A percentile compares a stretch with the other conserved stretches of the same genome.
Conservation (phyloP, 345 rosid genomes). For the Eucalyptus sp. region DNA sequence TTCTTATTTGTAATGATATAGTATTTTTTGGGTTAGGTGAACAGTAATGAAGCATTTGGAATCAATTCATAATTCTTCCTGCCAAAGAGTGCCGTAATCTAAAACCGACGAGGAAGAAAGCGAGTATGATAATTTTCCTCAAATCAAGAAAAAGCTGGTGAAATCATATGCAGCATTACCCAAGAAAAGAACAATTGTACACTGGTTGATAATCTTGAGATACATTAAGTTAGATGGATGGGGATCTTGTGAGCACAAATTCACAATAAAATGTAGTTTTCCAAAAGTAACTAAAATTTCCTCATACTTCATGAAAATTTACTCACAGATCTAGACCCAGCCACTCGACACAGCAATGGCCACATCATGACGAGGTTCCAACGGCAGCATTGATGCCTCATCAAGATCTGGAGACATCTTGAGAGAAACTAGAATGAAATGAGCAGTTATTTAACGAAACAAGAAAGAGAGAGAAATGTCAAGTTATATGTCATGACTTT, state of each 20-base stretch:
- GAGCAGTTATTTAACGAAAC: neutral
- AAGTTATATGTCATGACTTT: neutral
- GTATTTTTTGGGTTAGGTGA: neutral
- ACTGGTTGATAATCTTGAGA: neutral
- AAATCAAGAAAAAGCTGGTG: neutral
- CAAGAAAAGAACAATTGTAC: neutral
- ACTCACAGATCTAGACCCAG: neutral
- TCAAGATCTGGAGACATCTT: neutral
- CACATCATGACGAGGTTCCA: neutral
- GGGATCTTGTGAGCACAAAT: neutral
- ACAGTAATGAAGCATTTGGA: neutral
- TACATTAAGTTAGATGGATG: neutral
- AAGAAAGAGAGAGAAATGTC: neutral
- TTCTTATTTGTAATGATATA: neutral
- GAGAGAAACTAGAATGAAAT: neutral
- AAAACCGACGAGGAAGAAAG: neutral
- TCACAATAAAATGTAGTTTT: neutral
- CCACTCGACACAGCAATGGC: neutral
- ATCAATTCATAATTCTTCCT: neutral
- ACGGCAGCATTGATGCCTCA: neutral
- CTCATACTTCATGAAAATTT: neutral
- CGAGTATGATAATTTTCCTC: neutral
- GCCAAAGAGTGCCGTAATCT: neutral
- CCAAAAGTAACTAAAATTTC: neutral
- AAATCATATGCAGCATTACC: neutral